Percentiles rank a stretch among this genome's conserved stretches.
These are phyloP conservation scores for Paracamarosporium sp. DNA, from an alignment of 2,329 filamentous ascomycete genomes.

Conservation along the genomic window DNA sequence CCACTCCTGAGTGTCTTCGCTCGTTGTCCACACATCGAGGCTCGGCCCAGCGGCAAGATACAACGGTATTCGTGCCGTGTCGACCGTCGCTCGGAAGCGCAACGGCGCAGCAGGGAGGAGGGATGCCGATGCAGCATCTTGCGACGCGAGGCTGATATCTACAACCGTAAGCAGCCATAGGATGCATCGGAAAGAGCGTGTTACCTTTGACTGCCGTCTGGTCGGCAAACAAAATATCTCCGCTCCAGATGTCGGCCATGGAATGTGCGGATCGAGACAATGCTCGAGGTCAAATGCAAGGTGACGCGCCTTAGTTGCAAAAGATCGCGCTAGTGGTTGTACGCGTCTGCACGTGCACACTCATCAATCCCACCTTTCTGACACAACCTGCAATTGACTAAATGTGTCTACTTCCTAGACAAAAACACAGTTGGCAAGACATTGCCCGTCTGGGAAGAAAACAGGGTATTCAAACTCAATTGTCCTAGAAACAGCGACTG, in stretches of 20 bases:
- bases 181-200: not conserved
- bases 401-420: no score
- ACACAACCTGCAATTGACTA: no score
- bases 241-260: conserved; percentile 45
- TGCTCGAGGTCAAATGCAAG: not conserved
- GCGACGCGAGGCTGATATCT: conserved; percentile 40
- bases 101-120: conserved; percentile 27
- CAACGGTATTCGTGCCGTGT: conserved; percentile 48
- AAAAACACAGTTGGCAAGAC: no score
- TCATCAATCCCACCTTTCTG: no score
- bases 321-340: not conserved
- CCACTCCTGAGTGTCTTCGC: conserved; percentile 45
- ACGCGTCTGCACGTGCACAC: conserved; percentile 1
- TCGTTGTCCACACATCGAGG: conserved; percentile 47
- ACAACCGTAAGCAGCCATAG: not conserved
- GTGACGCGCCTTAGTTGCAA: not conserved
- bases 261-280: not conserved
- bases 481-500: no score
- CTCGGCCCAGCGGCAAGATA: conserved; percentile 47
- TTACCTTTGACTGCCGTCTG: conserved; percentile 33
- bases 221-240: conserved; percentile 39
- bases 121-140: conserved; percentile 21
- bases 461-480: no score
- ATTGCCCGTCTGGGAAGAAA: no score
- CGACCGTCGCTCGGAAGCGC: conserved; percentile 49